Percentiles rank a stretch among this genome's conserved stretches.
Conservation (phyloP, 805 yeast genomes). For the Wickerhamomyces tratensis region DNA sequence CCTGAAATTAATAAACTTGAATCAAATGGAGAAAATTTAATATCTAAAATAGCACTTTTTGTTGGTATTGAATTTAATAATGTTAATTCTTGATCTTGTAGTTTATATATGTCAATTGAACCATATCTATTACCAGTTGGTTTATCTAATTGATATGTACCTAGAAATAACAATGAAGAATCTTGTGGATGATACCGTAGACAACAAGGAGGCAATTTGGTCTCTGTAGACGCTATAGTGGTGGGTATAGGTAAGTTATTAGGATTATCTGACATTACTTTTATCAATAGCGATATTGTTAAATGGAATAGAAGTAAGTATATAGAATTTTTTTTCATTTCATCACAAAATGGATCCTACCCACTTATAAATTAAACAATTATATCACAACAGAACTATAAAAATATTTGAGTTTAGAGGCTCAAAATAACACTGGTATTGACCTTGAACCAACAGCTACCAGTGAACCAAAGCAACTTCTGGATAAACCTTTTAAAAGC, state of each 20-base stretch:
- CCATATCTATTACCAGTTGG: slow-evolving; percentile 57
- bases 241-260: not conserved
- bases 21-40: slow-evolving; percentile 56
- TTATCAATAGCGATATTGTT: too few relatives aligned
- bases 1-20: slow-evolving; percentile 42
- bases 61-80: slow-evolving; percentile 24
- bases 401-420: too few relatives aligned
- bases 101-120: slow-evolving; percentile 32
- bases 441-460: too few relatives aligned
- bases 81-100: slow-evolving; percentile 7
- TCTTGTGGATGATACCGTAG: slow-evolving; percentile 49
- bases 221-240: slow-evolving; percentile 21
- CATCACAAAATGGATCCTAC: too few relatives aligned
- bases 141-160: slow-evolving; percentile 72
- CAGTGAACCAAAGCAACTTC: too few relatives aligned
- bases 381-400: too few relatives aligned
- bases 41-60: slow-evolving; percentile 64
- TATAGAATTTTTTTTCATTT: too few relatives aligned
- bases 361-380: too few relatives aligned
- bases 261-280: too few relatives aligned
- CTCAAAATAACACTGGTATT: too few relatives aligned
- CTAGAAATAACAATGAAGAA: slow-evolving; percentile 43
- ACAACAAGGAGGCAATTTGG: slow-evolving; percentile 79
- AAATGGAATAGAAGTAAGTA: too few relatives aligned
- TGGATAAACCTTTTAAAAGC: too few relatives aligned